Evolutionary conservation across 208 protist genomes (phyloP), one percentile per base, ranked within the genome.

Genomic region (Porcisia deanei): DNA sequence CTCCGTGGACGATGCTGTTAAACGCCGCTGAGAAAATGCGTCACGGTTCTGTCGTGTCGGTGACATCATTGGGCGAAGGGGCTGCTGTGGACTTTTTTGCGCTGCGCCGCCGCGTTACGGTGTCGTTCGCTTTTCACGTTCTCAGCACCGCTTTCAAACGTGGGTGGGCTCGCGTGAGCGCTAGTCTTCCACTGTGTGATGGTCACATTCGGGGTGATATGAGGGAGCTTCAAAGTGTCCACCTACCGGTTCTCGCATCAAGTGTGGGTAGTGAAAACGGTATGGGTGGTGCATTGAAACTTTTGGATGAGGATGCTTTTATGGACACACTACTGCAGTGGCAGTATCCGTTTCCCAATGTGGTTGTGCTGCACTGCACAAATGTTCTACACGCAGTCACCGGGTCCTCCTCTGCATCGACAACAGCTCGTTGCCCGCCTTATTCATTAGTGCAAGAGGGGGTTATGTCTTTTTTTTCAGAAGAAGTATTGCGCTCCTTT

Each of bases 301-400:
- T 77, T 16, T 52, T 89, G 25, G 78, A 89, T 45, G 80, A 91
- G 61, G 87, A 88, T 61, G 80, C 76, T 39, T 86, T 91, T 52
- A 89, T 87, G 75, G 80, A 87, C 63, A 91, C 83, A 4, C 47
- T 89, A 47, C 20, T 79, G 55, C 80, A 81, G 37, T 89, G 88
- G 84, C 69, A 60, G 25, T 91, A 88, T 49, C 65, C 75, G 45
- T 63, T 75, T 39, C 86, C 86, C 14, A 65, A 66, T 2, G 59
- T 71, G 6, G 71, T 90, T 30, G 71, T 86, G 10, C 16, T 90
- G 4, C 83, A 84, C 47, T 85, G 71, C 34, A 68, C 73, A 7
- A 47, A 30, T 41, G 45, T 80, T 30, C 63, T 74, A n/a, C 25
- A 52, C 22, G 12, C 52, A 47, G 39, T 8, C 20, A 16, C 30